Percentiles rank a stretch among this genome's conserved stretches.
Conservation (phyloP, 2,329 filamentous ascomycete species). For the Juglanconis juglandina region DNA sequence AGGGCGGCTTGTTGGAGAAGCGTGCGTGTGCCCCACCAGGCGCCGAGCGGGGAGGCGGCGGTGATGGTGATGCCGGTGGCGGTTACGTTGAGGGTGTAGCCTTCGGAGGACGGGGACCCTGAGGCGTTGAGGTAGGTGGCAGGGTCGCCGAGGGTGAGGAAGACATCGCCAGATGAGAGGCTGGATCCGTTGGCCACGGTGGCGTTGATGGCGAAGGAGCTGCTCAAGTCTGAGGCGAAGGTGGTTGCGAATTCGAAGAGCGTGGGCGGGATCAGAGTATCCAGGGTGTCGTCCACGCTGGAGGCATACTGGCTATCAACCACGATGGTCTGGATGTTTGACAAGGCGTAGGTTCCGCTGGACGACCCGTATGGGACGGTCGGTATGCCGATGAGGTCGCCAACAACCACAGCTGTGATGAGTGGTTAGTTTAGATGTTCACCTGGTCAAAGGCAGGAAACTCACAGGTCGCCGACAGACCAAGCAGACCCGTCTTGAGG, state of each 20-base stretch:
- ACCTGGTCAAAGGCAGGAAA: background rate
- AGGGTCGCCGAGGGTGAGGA: constrained; percentile 43
- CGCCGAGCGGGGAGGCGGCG: constrained; percentile 52
- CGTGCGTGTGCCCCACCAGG: constrained; percentile 57
- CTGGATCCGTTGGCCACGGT: constrained; percentile 23
- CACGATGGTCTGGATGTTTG: constrained; percentile 31
- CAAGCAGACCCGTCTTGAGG: constrained; percentile 1
- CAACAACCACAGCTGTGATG: constrained; percentile 3
- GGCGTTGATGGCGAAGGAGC: constrained; percentile 28
- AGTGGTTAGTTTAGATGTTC: background rate
- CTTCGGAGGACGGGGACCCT: constrained; percentile 45
- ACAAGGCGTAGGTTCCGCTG: constrained; percentile 4
- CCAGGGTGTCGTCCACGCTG: constrained; percentile 39
- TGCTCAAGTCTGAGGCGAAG: constrained; percentile 37
- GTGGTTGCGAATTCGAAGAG: constrained; percentile 44
- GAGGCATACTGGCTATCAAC: constrained; percentile 41
- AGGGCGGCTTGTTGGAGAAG: constrained; percentile 49
- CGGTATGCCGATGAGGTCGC: constrained; percentile 13
- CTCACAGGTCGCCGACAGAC: constrained; percentile 11
- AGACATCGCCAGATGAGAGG: constrained; percentile 30
- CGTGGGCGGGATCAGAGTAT: constrained; percentile 50
- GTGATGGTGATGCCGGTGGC: constrained; percentile 40
- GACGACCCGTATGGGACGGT: constrained; percentile 7
- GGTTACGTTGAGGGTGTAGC: constrained; percentile 43
- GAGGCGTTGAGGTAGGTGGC: constrained; percentile 41